phyloP scores from a whole-genome alignment of 108 stramenopile species.

The Cafeteria roenbergensis region DNA sequence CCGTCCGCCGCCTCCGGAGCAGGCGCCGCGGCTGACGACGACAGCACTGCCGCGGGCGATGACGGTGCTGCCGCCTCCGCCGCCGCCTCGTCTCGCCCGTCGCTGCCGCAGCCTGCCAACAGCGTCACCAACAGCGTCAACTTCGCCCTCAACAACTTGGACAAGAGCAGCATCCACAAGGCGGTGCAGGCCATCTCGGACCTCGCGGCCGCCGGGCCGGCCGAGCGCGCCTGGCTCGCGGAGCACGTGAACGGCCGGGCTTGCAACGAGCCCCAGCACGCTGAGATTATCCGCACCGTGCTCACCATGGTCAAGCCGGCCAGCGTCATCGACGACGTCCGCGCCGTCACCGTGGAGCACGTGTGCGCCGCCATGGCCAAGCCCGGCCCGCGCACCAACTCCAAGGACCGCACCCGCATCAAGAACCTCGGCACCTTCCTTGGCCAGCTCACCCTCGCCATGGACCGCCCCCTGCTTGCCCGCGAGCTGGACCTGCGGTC shows the following conservation, averaged over 20 bases:
- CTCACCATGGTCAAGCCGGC: slow-evolving; percentile 65
- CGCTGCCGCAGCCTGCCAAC: too few relatives aligned
- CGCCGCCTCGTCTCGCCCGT: too few relatives aligned
- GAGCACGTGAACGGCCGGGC: slow-evolving; percentile 94
- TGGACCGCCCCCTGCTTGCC: slow-evolving; percentile 87
- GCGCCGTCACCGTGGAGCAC: slow-evolving; percentile 72
- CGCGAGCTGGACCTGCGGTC: slow-evolving; percentile 91
- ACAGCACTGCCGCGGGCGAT: too few relatives aligned
- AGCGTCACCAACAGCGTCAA: too few relatives aligned
- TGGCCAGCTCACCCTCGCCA: slow-evolving; percentile 86
- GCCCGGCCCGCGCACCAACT: slow-evolving; percentile 81
- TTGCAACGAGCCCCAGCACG: slow-evolving; percentile 91
- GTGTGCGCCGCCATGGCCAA: slow-evolving; percentile 77
- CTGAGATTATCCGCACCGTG: slow-evolving; percentile 73
- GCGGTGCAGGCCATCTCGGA: too few relatives aligned
- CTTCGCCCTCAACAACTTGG: too few relatives aligned
- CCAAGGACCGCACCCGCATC: slow-evolving; percentile 78
- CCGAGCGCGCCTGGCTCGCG: slow-evolving; percentile 87
- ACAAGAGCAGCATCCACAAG: too few relatives aligned
- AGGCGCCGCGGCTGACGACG: too few relatives aligned
- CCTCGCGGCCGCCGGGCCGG: slow-evolving; percentile 51
- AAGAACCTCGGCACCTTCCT: slow-evolving; percentile 97
- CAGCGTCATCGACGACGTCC: slow-evolving; percentile 70
- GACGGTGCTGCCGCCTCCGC: too few relatives aligned
- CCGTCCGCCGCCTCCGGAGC: too few relatives aligned